Evolutionary conservation across 371 early-diverging fungal genomes (phyloP), one percentile per base, ranked within the genome.

Genomic region (Mortierella sp.): DNA sequence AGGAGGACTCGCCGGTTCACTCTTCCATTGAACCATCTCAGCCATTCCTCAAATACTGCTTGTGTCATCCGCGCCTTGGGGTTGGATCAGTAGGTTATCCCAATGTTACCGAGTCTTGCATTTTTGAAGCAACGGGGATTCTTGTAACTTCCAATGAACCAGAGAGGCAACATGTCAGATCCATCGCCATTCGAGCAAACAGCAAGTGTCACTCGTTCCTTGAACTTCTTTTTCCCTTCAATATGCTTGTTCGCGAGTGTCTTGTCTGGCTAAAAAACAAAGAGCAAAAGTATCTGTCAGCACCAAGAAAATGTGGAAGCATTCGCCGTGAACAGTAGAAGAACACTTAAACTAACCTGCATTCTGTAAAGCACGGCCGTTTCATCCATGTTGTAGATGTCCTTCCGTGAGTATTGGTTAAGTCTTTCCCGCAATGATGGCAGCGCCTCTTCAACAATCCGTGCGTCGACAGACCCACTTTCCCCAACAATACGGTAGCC

Each of bases 21-120:
- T 56, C 57, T 16, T 25, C 57, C 57, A 56, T 56, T 30, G 29
- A 60, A 14, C n/a, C n/a, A n/a, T n/a, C n/a, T 4, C 11, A 75
- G 47, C 70, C 71, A 75, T 1, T 70, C 53, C 21, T 52, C 52
- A 53, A 75, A 75, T 11, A 70, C 26, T 12, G 15, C 53, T 1
- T 15, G 26, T 12, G 69, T 57, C 70, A 75, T 70, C 66, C 60
- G 70, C 1, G 66, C 66, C 15, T 60, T 70, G 18, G 12, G 52
- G 44, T 70, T 75, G 11, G 23, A 43, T 25, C 47, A 45, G 15
- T 70, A 75, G 1, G 44, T 30, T 2, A 60, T 18, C n/a, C 29
- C 66, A 28, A 75, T 29, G 3, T 19, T 53, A 0, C 4, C 7
- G 5, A 53, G 0, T 7, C 64, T 61, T 7, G 67, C 25, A 25